Conservation (phyloP, 177 flowering plant genomes). For the Vitis hybrid region DNA sequence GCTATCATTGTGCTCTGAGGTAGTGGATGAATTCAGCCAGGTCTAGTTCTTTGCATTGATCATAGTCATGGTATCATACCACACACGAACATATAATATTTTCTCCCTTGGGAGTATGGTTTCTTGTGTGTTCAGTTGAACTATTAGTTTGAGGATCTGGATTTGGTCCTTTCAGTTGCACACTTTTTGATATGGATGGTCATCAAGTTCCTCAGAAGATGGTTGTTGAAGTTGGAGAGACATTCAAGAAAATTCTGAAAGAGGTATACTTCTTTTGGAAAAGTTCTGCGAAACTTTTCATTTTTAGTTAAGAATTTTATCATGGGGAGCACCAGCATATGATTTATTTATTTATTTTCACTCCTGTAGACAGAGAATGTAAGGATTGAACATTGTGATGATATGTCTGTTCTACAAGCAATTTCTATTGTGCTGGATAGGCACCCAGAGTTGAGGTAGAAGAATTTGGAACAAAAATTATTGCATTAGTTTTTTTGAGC, state of each 20-base stretch:
- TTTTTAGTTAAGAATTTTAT: not conserved
- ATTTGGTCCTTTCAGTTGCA: conserved; percentile 46
- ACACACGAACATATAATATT: not conserved
- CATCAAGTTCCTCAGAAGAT: conserved; percentile 68
- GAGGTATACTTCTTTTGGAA: conserved; percentile 42
- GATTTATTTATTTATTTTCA: not conserved
- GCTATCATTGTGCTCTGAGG: not conserved
- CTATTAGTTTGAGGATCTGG: conserved; percentile 11
- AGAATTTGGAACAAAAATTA: not conserved
- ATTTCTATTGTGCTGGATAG: conserved; percentile 71
- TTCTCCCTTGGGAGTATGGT: not conserved
- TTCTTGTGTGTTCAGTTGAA: not conserved
- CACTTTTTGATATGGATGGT: conserved; percentile 71
- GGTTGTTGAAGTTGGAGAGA: conserved; percentile 75
- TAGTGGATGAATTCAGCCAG: not conserved
- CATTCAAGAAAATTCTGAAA: conserved; percentile 68
- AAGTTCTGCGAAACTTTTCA: not conserved
- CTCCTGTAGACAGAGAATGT: conserved; percentile 72
- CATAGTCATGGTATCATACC: not conserved
- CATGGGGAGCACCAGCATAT: not conserved
- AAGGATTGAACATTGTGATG: conserved; percentile 66
- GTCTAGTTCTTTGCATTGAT: not conserved
- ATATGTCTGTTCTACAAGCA: conserved; percentile 81
- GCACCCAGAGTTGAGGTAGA: conserved; percentile 76
- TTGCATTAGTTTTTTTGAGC: not conserved